Conservation (phyloP, 1,139 yeast species). For the Hansenula lynferdii region DNA sequence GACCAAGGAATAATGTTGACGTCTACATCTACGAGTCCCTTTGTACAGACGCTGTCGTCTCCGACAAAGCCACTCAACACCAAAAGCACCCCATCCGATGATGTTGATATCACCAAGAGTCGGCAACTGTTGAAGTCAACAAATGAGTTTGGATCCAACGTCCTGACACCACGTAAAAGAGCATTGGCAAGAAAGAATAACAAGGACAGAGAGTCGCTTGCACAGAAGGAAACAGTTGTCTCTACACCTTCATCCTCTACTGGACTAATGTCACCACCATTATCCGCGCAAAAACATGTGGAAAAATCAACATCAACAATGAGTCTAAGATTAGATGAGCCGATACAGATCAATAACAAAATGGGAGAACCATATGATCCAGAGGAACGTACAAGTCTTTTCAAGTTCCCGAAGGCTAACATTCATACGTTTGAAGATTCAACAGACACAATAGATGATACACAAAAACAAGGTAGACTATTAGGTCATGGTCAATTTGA, state of each 20-base stretch:
- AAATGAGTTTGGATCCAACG: slow-evolving; percentile 5
- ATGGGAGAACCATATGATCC: background rate
- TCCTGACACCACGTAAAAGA: slow-evolving; percentile 17
- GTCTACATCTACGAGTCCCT: background rate
- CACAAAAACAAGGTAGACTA: slow-evolving; percentile 35
- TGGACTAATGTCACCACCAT: slow-evolving; percentile 2
- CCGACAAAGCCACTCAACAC: background rate
- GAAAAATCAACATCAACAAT: background rate
- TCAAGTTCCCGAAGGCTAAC: slow-evolving; percentile 34
- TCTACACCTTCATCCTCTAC: slow-evolving; percentile 2
- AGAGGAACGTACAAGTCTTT: slow-evolving; percentile 21
- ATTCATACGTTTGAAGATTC: slow-evolving; percentile 40
- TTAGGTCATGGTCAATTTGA: slow-evolving; percentile 61
- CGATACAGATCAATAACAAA: background rate
- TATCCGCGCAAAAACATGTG: background rate
- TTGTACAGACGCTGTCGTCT: background rate
- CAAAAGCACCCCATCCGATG: background rate
- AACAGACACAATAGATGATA: slow-evolving; percentile 18
- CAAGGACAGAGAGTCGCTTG: background rate
- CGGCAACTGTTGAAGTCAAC: slow-evolving; percentile 12
- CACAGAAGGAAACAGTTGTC: background rate
- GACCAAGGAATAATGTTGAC: too few relatives aligned
- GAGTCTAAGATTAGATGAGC: slow-evolving; percentile 1
- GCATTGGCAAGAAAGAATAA: slow-evolving; percentile 13
- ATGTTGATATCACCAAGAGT: slow-evolving; percentile 13